These are phyloP conservation scores for Fusarium nurragi DNA, from an alignment of 2,329 filamentous ascomycete genomes.

Conservation along the genomic window DNA sequence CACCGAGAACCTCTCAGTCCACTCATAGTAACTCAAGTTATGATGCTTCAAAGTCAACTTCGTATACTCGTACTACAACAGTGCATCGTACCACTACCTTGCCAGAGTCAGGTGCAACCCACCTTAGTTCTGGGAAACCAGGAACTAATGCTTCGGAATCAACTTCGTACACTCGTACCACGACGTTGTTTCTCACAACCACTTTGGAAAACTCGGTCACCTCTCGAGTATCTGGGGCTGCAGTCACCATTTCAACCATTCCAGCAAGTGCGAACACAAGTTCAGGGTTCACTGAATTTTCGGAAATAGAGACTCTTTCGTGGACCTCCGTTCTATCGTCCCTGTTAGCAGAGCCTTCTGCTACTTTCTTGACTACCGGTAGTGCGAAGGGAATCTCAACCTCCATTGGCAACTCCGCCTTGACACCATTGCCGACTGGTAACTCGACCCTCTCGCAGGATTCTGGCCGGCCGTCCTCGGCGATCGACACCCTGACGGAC, in stretches of 20 bases:
- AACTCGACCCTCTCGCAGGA: constrained; percentile 31
- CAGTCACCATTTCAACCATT: constrained; percentile 11
- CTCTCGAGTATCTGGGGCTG: constrained; percentile 29
- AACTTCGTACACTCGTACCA: constrained; percentile 14
- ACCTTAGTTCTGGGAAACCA: constrained; percentile 16
- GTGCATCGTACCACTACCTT: constrained; percentile 8
- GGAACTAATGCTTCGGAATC: constrained; percentile 7
- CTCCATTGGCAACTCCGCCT: constrained; percentile 8
- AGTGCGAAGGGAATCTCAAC: constrained; percentile 19
- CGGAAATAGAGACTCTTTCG: constrained; percentile 13
- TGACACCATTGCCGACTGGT: constrained; percentile 11
- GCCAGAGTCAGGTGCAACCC: constrained; percentile 17
- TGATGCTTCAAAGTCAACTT: constrained; percentile 10
- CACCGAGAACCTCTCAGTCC: constrained; percentile 2
- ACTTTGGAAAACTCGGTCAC: constrained; percentile 11
- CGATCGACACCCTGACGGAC: constrained; percentile 6
- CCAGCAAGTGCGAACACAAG: constrained; percentile 34
- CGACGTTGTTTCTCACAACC: constrained; percentile 15
- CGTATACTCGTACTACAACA: constrained; percentile 9
- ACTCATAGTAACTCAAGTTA: constrained; percentile 26
- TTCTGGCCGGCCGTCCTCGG: constrained; percentile 13
- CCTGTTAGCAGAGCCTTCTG: neutral
- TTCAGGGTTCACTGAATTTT: constrained; percentile 8
- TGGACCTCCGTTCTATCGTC: constrained; percentile 5
- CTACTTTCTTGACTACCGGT: neutral